A percentile compares a stretch with the other conserved stretches of the same genome.
Conservation (phyloP, 352 stramenopile species). For the Globisporangium emineosum region DNA sequence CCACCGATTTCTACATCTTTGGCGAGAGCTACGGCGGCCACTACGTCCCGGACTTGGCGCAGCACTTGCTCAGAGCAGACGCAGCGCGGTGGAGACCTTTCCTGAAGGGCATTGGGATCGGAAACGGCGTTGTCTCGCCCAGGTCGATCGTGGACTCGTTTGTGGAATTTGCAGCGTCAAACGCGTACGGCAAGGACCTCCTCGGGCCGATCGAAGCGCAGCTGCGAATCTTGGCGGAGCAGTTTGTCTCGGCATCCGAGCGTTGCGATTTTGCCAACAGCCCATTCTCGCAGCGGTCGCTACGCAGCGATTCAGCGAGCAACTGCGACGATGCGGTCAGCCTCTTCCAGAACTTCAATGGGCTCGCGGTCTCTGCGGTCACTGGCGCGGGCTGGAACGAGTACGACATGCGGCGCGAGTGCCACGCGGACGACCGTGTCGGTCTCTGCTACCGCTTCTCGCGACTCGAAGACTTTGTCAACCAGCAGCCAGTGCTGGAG, state of each 20-base stretch:
- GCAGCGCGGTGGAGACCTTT: constrained; percentile 22
- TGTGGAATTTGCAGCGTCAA: constrained; percentile 43
- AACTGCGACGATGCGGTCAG: constrained; percentile 26
- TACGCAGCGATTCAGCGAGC: neutral
- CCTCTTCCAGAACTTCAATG: constrained; percentile 18
- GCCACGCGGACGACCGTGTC: constrained; percentile 43
- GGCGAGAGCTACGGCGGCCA: constrained; percentile 95
- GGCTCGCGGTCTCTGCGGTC: constrained; percentile 16
- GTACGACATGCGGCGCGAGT: constrained; percentile 66
- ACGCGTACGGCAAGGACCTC: constrained; percentile 42
- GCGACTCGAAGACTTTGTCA: constrained; percentile 56
- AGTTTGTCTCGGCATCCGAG: constrained; percentile 20
- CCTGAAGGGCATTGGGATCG: constrained; percentile 85
- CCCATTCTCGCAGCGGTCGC: neutral
- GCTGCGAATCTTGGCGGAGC: constrained; percentile 14
- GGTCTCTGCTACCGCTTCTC: constrained; percentile 66
- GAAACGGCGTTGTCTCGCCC: constrained; percentile 72
- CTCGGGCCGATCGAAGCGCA: constrained; percentile 19
- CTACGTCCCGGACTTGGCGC: constrained; percentile 91
- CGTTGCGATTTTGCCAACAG: constrained; percentile 11
- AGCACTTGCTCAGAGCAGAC: constrained; percentile 57
- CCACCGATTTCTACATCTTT: constrained; percentile 89
- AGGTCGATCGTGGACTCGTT: constrained; percentile 43
- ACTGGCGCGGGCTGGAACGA: constrained; percentile 38
- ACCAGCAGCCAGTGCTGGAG: constrained; percentile 28